Percentiles rank a stretch among this genome's conserved stretches.
Conservation (phyloP, 371 early-diverging fungal species). For the Mucor irregularis region DNA sequence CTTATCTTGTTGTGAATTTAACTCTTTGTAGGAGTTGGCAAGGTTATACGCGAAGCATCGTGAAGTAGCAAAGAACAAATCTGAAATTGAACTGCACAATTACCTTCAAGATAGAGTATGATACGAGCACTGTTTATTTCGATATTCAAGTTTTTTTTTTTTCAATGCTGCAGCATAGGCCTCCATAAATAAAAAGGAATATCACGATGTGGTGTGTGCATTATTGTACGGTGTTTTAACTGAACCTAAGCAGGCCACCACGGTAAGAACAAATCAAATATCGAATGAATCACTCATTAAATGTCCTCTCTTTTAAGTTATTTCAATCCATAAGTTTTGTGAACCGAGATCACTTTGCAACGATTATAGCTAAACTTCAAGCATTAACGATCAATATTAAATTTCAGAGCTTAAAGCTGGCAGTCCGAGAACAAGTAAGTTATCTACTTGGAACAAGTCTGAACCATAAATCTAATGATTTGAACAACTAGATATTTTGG, state of each 20-base stretch:
- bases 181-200: constrained; percentile 58
- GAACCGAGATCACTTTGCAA: constrained; percentile 64
- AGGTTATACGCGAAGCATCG: constrained; percentile 43
- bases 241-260: constrained; percentile 39
- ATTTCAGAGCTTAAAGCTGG: constrained; percentile 48
- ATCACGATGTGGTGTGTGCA: constrained; percentile 62
- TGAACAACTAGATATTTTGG: constrained; percentile 61
- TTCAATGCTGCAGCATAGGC: constrained; percentile 37
- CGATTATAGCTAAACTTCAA: constrained; percentile 52
- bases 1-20: too few relatives aligned
- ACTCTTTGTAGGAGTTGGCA: constrained; percentile 53
- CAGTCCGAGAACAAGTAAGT: constrained; percentile 49
- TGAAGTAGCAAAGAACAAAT: constrained; percentile 47
- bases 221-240: constrained; percentile 67
- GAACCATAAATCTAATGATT: background rate
- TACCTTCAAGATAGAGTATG: constrained; percentile 55
- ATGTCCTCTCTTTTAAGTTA: too few relatives aligned
- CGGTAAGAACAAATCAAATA: constrained; percentile 31
- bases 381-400: constrained; percentile 39
- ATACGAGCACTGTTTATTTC: background rate
- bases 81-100: constrained; percentile 68
- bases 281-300: background rate
- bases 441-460: background rate
- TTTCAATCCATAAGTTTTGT: constrained; percentile 64
- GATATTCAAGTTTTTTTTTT: background rate